phyloP scores from a whole-genome alignment of 2,329 filamentous ascomycete genomes.

The Venturia aucupariae region DNA sequence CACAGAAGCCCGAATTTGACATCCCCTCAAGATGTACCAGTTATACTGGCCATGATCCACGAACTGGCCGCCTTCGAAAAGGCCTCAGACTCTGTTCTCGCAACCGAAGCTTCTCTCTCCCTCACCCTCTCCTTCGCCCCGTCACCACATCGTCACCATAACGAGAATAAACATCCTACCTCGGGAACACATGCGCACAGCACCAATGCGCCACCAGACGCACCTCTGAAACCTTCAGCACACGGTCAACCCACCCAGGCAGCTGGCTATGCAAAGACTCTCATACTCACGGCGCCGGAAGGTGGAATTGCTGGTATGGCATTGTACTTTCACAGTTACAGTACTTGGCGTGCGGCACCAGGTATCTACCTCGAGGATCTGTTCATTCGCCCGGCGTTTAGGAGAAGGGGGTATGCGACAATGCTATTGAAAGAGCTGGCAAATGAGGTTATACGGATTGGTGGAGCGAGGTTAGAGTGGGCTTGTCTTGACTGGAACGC shows the following conservation, averaged over 20 bases:
- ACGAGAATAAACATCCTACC: slow-evolving; percentile 18
- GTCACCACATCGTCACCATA: slow-evolving; percentile 15
- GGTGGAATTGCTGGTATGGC: slow-evolving; percentile 62
- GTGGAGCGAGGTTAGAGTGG: slow-evolving; percentile 77
- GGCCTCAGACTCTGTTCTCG: slow-evolving; percentile 62
- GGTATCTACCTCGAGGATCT: slow-evolving; percentile 93
- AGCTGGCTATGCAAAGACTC: slow-evolving; percentile 63
- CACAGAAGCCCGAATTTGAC: neutral
- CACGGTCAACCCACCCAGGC: slow-evolving; percentile 27
- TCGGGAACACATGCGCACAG: slow-evolving; percentile 25
- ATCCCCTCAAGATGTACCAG: slow-evolving; percentile 57
- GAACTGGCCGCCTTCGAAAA: slow-evolving; percentile 87
- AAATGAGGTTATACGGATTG: slow-evolving; percentile 62
- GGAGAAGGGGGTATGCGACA: slow-evolving; percentile 73
- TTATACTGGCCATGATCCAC: slow-evolving; percentile 72
- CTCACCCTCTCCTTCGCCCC: slow-evolving; percentile 70
- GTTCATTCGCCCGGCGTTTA: slow-evolving; percentile 63
- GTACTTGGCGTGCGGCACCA: slow-evolving; percentile 75
- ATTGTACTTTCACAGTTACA: slow-evolving; percentile 92
- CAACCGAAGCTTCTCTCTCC: slow-evolving; percentile 64
- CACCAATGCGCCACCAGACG: slow-evolving; percentile 17
- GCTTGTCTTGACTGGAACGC: slow-evolving; percentile 88
- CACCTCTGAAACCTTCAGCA: neutral
- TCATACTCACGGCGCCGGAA: slow-evolving; percentile 50
- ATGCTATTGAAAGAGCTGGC: slow-evolving; percentile 66